phyloP scores from a whole-genome alignment of 352 stramenopile genomes.

The Phytopythium cucurbitacearum region DNA sequence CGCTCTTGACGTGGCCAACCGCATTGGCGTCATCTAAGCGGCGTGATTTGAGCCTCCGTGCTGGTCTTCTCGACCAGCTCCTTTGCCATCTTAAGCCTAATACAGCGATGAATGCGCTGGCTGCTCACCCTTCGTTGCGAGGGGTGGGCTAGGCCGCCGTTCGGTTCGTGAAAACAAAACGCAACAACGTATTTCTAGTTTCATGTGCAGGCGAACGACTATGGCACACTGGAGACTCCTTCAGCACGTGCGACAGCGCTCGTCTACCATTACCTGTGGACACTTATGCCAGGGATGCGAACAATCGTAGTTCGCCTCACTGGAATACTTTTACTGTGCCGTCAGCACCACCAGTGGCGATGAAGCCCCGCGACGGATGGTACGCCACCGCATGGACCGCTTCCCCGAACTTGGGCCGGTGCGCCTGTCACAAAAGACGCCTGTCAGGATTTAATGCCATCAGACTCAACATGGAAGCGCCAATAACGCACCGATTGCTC shows the following conservation, averaged over 20 bases:
- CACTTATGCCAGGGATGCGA: no score
- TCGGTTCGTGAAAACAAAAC: slow-evolving; percentile 8
- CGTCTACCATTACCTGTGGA: no score
- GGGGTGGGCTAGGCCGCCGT: slow-evolving; percentile 4
- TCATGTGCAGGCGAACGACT: no score
- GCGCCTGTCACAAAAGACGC: slow-evolving; percentile 29
- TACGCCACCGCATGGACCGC: slow-evolving; percentile 72
- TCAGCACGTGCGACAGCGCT: no score
- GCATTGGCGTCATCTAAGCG: slow-evolving; percentile 99
- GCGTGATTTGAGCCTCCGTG: slow-evolving; percentile 5
- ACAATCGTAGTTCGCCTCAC: slow-evolving; percentile 18
- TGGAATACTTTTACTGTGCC: slow-evolving; percentile 89
- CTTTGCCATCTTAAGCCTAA: slow-evolving; percentile 12
- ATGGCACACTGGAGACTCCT: no score
- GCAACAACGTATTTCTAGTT: no score
- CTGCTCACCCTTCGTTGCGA: background rate
- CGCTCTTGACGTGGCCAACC: slow-evolving; percentile 99
- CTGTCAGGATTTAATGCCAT: slow-evolving; percentile 1
- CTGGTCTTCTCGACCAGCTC: slow-evolving; percentile 6
- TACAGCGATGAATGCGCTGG: slow-evolving; percentile 7
- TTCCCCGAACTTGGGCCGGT: slow-evolving; percentile 80
- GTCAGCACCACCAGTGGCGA: slow-evolving; percentile 74
- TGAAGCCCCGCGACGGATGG: slow-evolving; percentile 76
- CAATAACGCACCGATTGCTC: slow-evolving; percentile 60
- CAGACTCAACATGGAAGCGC: background rate